Evolutionary conservation across 1,284 basidiomycete species (phyloP).

Genomic region (Malassezia restricta): DNA sequence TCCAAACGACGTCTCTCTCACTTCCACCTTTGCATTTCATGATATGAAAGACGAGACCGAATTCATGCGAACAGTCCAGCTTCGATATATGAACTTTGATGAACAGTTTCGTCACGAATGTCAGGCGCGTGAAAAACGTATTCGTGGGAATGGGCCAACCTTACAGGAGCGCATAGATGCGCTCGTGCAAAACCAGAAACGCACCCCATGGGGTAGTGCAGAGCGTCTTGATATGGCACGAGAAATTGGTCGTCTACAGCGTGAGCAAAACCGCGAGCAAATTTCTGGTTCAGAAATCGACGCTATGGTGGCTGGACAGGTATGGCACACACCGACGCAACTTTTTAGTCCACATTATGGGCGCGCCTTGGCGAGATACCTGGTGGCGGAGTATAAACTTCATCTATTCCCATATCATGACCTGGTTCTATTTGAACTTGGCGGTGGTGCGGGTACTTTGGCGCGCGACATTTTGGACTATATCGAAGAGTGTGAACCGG

Average conservation of each 20-base stretch:
- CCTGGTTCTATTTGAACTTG: slow-evolving; percentile 88
- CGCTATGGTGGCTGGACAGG: slow-evolving; percentile 58
- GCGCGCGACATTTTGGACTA: slow-evolving; percentile 77
- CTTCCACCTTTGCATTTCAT: slow-evolving; percentile 57
- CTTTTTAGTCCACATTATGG: slow-evolving; percentile 96
- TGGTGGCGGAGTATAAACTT: slow-evolving; percentile 78
- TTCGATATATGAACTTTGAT: slow-evolving; percentile 49
- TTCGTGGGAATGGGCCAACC: slow-evolving; percentile 8
- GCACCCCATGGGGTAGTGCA: slow-evolving; percentile 13
- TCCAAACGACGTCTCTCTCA: background rate
- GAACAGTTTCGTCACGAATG: slow-evolving; percentile 4
- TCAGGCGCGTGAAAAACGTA: slow-evolving; percentile 11
- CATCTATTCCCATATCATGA: slow-evolving; percentile 89
- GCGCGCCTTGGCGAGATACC: slow-evolving; percentile 71
- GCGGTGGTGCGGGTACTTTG: slow-evolving; percentile 90
- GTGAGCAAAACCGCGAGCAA: slow-evolving; percentile 17
- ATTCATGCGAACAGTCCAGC: slow-evolving; percentile 69
- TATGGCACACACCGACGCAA: slow-evolving; percentile 99
- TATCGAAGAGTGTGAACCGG: slow-evolving; percentile 65
- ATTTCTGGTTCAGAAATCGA: slow-evolving; percentile 37
- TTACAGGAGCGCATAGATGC: background rate
- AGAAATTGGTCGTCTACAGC: slow-evolving; percentile 28
- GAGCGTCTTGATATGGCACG: slow-evolving; percentile 27
- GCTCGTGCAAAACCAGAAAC: background rate
- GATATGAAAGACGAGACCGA: slow-evolving; percentile 58